A percentile compares a stretch with the other conserved stretches of the same genome.
These are phyloP conservation scores for Lentithecium fluviatile DNA, from an alignment of 495 filamentous ascomycete genomes.

Conservation along the genomic window DNA sequence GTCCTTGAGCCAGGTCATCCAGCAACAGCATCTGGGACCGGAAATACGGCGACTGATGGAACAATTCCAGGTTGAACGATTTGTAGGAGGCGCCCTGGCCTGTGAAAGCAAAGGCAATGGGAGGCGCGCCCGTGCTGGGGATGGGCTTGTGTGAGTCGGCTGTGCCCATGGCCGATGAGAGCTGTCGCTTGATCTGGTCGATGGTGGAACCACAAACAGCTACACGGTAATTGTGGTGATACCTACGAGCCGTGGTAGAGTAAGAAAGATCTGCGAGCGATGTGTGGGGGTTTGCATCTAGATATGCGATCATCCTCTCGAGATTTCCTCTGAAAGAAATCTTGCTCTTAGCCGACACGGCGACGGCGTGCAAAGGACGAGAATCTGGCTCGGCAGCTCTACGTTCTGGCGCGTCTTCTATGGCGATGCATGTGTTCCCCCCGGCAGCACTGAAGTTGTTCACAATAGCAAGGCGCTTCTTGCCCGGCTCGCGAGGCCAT, in stretches of 20 bases:
- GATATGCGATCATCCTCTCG: constrained; percentile 38
- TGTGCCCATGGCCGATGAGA: not conserved
- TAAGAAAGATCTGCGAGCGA: constrained; percentile 46
- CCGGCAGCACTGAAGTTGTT: constrained; percentile 41
- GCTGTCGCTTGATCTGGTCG: not conserved
- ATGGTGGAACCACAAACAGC: constrained; percentile 1
- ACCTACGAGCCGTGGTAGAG: constrained; percentile 39
- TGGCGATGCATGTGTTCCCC: constrained; percentile 38
- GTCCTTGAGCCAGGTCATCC: constrained; percentile 37
- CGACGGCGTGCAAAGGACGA: constrained; percentile 37
- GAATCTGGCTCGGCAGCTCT: constrained; percentile 31
- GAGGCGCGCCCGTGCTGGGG: constrained; percentile 15
- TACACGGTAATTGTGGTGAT: constrained; percentile 27
- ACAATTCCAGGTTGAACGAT: constrained; percentile 38
- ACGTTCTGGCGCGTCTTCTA: constrained; percentile 44
- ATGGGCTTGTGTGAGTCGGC: not conserved
- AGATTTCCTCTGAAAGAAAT: constrained; percentile 44
- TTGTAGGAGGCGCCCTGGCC: constrained; percentile 24
- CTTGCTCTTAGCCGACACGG: constrained; percentile 44
- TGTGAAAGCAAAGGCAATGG: constrained; percentile 28
- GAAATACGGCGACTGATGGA: constrained; percentile 35
- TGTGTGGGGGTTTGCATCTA: constrained; percentile 38
- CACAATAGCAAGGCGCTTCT: constrained; percentile 24
- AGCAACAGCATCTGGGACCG: constrained; percentile 36
- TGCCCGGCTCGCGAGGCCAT: constrained; percentile 25